phyloP scores from a whole-genome alignment of 2,329 filamentous ascomycete species.

The Laburnicola sp. region DNA sequence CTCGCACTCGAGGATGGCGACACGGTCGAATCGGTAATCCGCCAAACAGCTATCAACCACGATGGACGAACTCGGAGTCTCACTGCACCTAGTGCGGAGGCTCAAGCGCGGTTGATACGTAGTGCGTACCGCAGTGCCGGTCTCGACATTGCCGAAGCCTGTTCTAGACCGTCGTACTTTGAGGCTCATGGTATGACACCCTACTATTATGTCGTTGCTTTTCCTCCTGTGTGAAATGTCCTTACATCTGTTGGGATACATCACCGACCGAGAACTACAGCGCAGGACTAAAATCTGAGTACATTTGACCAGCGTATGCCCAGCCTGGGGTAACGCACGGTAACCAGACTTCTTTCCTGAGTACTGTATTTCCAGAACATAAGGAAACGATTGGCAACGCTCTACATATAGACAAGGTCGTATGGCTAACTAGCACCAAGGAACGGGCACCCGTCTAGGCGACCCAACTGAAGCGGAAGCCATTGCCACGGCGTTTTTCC shows the following conservation, averaged over 20 bases:
- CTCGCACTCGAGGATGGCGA: slow-evolving; percentile 49
- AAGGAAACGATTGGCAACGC: no score
- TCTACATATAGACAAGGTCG: no score
- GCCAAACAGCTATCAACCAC: slow-evolving; percentile 29
- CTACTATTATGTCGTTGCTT: no score
- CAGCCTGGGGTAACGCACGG: no score
- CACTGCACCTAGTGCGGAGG: slow-evolving; percentile 48
- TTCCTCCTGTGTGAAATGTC: slow-evolving; percentile 17
- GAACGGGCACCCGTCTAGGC: slow-evolving; percentile 3
- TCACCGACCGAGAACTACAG: no score
- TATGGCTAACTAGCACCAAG: neutral
- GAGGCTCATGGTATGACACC: slow-evolving; percentile 47
- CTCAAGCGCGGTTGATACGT: slow-evolving; percentile 38
- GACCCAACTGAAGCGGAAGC: slow-evolving; percentile 22
- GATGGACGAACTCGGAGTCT: slow-evolving; percentile 27
- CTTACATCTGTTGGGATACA: slow-evolving; percentile 11
- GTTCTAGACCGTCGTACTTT: slow-evolving; percentile 30
- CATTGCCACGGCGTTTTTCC: slow-evolving; percentile 21
- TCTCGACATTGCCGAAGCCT: slow-evolving; percentile 27
- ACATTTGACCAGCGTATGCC: no score
- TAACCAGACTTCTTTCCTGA: no score
- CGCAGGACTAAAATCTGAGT: no score
- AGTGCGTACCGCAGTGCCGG: slow-evolving; percentile 40
- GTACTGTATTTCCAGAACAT: no score
- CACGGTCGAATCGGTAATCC: slow-evolving; percentile 34